Conservation (phyloP, 164 flowering plant genomes). For the Vitis rotundifolia region DNA sequence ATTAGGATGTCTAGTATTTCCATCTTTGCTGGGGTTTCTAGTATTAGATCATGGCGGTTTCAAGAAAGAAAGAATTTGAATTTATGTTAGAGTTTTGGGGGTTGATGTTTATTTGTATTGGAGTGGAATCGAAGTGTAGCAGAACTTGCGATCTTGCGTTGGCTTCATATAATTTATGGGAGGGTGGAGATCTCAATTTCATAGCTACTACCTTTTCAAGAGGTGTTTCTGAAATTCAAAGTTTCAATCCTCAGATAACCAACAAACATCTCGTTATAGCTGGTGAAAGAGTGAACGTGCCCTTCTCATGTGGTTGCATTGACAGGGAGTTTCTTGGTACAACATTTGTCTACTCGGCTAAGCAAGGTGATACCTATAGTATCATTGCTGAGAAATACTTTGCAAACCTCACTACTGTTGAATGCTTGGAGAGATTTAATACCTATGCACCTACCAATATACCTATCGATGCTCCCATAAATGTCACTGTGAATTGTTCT, state of each 20-base stretch:
- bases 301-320: constrained; percentile 48
- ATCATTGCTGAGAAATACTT: constrained; percentile 13
- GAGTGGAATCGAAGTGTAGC: too few relatives aligned
- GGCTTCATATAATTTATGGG: too few relatives aligned
- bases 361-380: constrained; percentile 20
- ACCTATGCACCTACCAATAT: constrained; percentile 11
- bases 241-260: constrained; percentile 29
- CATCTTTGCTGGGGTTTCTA: not conserved
- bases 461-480: constrained; percentile 17
- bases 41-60: not conserved
- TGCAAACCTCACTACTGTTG: constrained; percentile 28
- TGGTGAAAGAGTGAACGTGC: constrained; percentile 29
- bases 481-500: constrained; percentile 48
- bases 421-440: constrained; percentile 9
- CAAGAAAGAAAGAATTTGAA: not conserved
- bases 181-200: constrained; percentile 12
- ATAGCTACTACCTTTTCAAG: constrained; percentile 13
- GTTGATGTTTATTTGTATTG: too few relatives aligned
- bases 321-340: constrained; percentile 21
- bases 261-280: constrained; percentile 19
- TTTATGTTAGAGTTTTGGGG: too few relatives aligned
- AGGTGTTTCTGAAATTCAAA: not conserved
- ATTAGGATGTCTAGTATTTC: constrained; percentile 1
- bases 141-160: too few relatives aligned
- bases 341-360: constrained; percentile 7